phyloP scores from a whole-genome alignment of 352 stramenopile genomes.

The Pythium brachiatum region DNA sequence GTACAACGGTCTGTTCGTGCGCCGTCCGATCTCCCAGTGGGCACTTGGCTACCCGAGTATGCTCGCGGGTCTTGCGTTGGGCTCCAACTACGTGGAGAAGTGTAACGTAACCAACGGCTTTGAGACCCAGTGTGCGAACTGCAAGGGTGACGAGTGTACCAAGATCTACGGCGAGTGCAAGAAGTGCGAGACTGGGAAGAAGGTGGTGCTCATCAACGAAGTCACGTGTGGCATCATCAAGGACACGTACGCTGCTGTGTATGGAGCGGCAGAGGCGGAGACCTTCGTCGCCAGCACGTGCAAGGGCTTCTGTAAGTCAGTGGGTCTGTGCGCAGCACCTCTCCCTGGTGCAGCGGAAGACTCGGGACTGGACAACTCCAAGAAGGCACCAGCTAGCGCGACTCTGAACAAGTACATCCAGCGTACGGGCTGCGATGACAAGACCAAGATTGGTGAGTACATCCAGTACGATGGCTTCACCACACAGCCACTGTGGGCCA shows the following conservation, averaged over 20 bases:
- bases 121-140: constrained; percentile 41
- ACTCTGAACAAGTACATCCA: constrained; percentile 47
- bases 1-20: constrained; percentile 73
- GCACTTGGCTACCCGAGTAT: constrained; percentile 72
- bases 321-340: constrained; percentile 58
- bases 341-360: constrained; percentile 53
- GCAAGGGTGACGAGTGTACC: constrained; percentile 29
- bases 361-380: constrained; percentile 60
- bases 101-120: constrained; percentile 34
- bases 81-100: constrained; percentile 47
- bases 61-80: constrained; percentile 53
- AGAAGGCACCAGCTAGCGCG: constrained; percentile 30
- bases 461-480: constrained; percentile 59
- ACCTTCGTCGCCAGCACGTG: constrained; percentile 30
- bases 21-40: constrained; percentile 57
- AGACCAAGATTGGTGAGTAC: constrained; percentile 54
- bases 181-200: constrained; percentile 25
- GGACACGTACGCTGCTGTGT: constrained; percentile 26
- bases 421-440: constrained; percentile 67
- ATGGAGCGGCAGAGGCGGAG: constrained; percentile 20
- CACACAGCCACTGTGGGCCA: constrained; percentile 44
- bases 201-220: constrained; percentile 32
- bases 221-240: constrained; percentile 30
- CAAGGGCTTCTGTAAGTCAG: constrained; percentile 32
- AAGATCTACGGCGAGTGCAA: constrained; percentile 36